Percentiles rank a stretch among this genome's conserved stretches.
These are phyloP conservation scores for Magnaporthiopsis rhizophila DNA, from an alignment of 2,329 filamentous ascomycete species.

Conservation along the genomic window DNA sequence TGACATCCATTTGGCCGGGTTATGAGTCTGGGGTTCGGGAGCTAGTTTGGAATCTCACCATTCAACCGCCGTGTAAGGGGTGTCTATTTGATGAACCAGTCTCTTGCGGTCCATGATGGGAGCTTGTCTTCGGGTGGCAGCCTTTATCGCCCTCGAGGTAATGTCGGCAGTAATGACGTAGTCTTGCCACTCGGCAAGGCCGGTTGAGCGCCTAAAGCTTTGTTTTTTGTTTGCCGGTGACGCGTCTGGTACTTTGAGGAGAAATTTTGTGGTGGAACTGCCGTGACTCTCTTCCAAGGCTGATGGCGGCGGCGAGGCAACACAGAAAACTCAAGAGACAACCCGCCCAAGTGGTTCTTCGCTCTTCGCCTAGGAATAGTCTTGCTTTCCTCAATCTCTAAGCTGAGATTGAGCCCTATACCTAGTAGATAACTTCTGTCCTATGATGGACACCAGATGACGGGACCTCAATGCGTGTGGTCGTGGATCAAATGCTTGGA, in stretches of 20 bases:
- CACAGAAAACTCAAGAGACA: neutral
- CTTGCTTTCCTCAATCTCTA: neutral
- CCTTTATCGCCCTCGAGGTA: neutral
- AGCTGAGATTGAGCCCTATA: neutral
- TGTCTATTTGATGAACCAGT: slow-evolving; percentile 56
- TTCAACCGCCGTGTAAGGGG: slow-evolving; percentile 51
- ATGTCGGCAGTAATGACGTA: neutral
- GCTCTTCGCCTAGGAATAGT: neutral
- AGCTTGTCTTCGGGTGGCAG: neutral
- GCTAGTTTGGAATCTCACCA: slow-evolving; percentile 38
- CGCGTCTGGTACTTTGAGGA: neutral
- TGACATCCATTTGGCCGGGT: neutral
- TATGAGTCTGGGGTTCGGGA: neutral
- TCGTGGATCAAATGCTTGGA: neutral
- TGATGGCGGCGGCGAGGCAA: too few relatives aligned
- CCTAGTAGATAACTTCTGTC: too few relatives aligned
- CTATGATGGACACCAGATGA: neutral
- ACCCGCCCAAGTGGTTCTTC: neutral
- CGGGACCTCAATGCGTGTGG: neutral
- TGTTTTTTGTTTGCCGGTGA: neutral
- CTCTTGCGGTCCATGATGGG: slow-evolving; percentile 45
- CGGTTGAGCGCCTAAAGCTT: neutral
- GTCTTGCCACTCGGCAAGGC: too few relatives aligned
- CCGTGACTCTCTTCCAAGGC: neutral
- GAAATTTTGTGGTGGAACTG: neutral